phyloP scores from a whole-genome alignment of 2,329 filamentous ascomycete genomes.

The Pseudogymnoascus sp. region DNA sequence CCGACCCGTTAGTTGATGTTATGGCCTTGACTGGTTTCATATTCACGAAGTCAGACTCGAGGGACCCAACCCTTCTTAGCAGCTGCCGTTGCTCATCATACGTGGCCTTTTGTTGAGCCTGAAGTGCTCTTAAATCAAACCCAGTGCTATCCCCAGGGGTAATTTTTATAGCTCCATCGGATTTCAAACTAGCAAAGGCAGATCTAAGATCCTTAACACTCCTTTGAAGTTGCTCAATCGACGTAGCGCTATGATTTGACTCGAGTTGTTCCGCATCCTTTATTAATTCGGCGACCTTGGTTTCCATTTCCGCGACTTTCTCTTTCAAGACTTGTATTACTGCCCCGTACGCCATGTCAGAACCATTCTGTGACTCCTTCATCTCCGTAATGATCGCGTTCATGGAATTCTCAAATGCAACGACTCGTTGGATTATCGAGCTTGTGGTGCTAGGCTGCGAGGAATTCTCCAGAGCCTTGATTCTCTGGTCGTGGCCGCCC shows the following conservation, averaged over 20 bases:
- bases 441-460: too few relatives aligned
- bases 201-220: too few relatives aligned
- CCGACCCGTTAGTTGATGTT: not conserved
- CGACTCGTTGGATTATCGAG: not conserved
- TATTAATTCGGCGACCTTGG: not conserved
- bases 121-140: not conserved
- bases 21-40: not conserved
- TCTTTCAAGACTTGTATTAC: not conserved
- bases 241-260: not conserved
- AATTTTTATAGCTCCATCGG: too few relatives aligned
- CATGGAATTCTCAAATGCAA: not conserved
- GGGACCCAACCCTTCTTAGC: not conserved
- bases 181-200: too few relatives aligned
- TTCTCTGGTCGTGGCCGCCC: not conserved
- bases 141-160: too few relatives aligned
- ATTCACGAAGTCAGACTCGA: not conserved
- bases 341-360: not conserved
- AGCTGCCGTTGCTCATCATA: not conserved
- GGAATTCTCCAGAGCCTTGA: not conserved
- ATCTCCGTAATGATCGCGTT: not conserved
- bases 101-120: not conserved
- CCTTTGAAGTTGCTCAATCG: too few relatives aligned
- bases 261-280: not conserved
- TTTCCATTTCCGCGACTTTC: not conserved
- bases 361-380: not conserved